Base-by-base conservation (phyloP, 495 filamentous ascomycete genomes). In the Astrothelium macrocarpum region DNA sequence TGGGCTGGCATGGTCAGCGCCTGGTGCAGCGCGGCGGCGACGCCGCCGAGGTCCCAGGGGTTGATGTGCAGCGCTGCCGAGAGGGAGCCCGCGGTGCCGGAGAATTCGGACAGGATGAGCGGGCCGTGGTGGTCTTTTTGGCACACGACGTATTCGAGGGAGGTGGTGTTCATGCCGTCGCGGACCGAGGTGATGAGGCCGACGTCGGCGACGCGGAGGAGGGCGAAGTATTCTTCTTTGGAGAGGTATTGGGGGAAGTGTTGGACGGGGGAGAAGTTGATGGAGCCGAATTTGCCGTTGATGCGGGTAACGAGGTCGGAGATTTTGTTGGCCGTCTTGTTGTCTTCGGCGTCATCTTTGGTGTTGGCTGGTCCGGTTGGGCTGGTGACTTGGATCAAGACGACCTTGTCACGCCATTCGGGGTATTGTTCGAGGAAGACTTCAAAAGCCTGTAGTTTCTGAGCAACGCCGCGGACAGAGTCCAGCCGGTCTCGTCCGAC, bases 101-200 rank as follows among this genome's bases (percentile, higher is more conserved):
- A 95, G 74, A 97, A 97, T 75, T 97, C 92, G 11, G 92, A 97
- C 9, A 97, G 81, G 65, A 97, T 96, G 43, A 97, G 78, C 12
- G 91, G 92, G 1, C 90, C 87, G 71, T 90, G 84, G 43, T 85
- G 85, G 59, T 89, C 85, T 67, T 88, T 87, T 74, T 97, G 92
- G 76, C 90, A 94, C 59, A 97, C 82, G 32, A 97, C 84, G 73
- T 95, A 97, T 74, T 97, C 92, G 59, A 97, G 74, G 72, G 89
- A 91, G 9, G 92, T 95, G 14, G 92, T 96, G 77, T 97, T 97
- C 91, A 97, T 96, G 61, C 92, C 92, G 73, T 97, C 92, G 46
- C 92, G 83, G 31, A 96, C 90, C 53, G 88, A 92, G 7, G 92
- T 96, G 72, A 96, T 96, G 43, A 97, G 77, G 26, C 91, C 92